Evolutionary conservation across 73 alveolate genomes (phyloP), one percentile per base, ranked within the genome.

Genomic region (Paramecium biaurelia): DNA sequence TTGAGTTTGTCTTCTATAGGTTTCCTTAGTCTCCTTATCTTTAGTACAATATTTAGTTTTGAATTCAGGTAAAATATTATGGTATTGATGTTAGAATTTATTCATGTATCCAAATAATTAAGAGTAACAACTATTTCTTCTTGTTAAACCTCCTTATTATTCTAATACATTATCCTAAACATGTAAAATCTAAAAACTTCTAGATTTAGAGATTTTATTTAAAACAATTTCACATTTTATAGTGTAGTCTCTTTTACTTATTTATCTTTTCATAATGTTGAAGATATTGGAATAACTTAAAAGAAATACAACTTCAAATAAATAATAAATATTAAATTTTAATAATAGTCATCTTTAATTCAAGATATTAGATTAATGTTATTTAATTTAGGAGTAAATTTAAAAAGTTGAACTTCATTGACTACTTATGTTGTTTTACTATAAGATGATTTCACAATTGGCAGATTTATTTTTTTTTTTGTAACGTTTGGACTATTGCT

Each of bases 91-190:
- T 32, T 63, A 32, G 45, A 23, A 63, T 26, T 63, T 63, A 32
- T 32, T 63, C 84, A 63, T 63, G 11, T 30, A 26, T 28, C 86
- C 86, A 72, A 32, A 72, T 32, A 28, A 2, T 72, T 3, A 9
- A 1, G 57, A 72, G n/a, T 72, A 11, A 34, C 86, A 72, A 72
- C 86, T 72, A 18, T 72, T 72, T 37, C 86, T 72, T 72, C 86
- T 72, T 42, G 34, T 32, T 32, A 15, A 15, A 12, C 84, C 68
- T 53, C 14, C 18, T 18, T 5, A 21, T 53, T n/a, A 53, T 53
- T 53, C 68, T 5, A 53, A 5, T n/a, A n/a, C 14, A 53, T 53
- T 34, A 53, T 53, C 34, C 1, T 15, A 53, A 53, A 18, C 11
- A 0, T 30, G 45, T 26, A 2, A 63, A 30, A 18, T 53, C 34